Evolutionary conservation across 2,329 filamentous ascomycete genomes (phyloP).

Genomic region (Aschersonia sp.): DNA sequence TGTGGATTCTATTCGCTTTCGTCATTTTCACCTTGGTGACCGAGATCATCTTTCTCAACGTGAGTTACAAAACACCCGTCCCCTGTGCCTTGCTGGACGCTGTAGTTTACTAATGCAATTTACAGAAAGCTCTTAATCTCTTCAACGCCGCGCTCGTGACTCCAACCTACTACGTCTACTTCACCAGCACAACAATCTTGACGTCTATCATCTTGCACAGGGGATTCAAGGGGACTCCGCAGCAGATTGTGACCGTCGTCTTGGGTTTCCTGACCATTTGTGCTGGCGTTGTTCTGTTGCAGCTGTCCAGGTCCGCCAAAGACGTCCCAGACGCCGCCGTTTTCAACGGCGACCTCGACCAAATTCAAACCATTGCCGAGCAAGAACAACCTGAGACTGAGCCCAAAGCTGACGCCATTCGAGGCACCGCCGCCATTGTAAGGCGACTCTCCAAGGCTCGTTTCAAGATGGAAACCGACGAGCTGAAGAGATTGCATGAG

Average conservation of each 20-base stretch:
- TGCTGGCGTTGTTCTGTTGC: slow-evolving; percentile 77
- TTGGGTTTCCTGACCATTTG: slow-evolving; percentile 93
- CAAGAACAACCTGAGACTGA: slow-evolving; percentile 94
- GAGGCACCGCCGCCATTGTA: slow-evolving; percentile 77
- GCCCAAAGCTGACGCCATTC: slow-evolving; percentile 90
- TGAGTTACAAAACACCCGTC: slow-evolving; percentile 29
- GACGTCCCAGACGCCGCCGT: slow-evolving; percentile 90
- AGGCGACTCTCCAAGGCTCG: slow-evolving; percentile 65
- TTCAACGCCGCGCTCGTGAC: slow-evolving; percentile 96
- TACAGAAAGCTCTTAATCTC: slow-evolving; percentile 89
- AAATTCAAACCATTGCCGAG: slow-evolving; percentile 88
- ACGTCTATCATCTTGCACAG: slow-evolving; percentile 86
- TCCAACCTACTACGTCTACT: slow-evolving; percentile 97
- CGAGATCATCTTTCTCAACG: slow-evolving; percentile 92
- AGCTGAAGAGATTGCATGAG: slow-evolving; percentile 63
- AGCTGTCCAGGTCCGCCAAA: slow-evolving; percentile 96
- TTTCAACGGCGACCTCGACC: slow-evolving; percentile 84
- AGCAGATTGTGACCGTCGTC: slow-evolving; percentile 75
- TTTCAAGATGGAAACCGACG: slow-evolving; percentile 65
- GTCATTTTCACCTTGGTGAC: slow-evolving; percentile 79
- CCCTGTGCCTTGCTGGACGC: background rate
- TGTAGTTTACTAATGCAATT: background rate
- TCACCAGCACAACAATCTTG: slow-evolving; percentile 89
- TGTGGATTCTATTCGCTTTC: slow-evolving; percentile 84
- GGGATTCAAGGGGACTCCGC: slow-evolving; percentile 77